Evolutionary conservation across 495 filamentous ascomycete genomes (phyloP).

Genomic region (Tuber melanosporum): DNA sequence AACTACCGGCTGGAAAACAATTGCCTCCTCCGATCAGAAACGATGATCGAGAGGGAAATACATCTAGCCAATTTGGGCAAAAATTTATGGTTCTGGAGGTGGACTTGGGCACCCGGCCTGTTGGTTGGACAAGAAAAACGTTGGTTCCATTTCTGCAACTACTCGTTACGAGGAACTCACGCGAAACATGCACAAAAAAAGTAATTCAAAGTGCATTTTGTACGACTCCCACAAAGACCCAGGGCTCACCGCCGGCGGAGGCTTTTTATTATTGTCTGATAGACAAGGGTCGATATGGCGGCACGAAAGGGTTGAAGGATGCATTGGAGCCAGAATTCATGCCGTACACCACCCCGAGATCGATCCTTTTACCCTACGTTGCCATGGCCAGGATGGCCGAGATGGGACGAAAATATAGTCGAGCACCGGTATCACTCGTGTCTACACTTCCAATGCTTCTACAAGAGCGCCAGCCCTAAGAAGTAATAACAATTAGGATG

Average conservation of each 20-base stretch:
- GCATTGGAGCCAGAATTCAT: neutral
- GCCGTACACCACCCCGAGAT: neutral
- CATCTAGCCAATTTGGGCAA: neutral
- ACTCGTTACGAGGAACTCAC: constrained; percentile 15
- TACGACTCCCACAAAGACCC: neutral
- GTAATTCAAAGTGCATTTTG: constrained; percentile 13
- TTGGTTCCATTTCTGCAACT: constrained; percentile 8
- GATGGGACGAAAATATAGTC: neutral
- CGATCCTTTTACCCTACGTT: neutral
- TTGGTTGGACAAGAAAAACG: constrained; percentile 22
- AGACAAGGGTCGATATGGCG: neutral
- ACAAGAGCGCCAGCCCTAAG: neutral
- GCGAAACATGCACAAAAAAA: constrained; percentile 24
- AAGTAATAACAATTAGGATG: neutral
- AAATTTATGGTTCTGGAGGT: constrained; percentile 4
- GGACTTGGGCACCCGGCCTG: constrained; percentile 10
- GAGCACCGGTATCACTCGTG: neutral
- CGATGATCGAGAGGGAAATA: neutral
- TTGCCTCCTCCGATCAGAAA: neutral
- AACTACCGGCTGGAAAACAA: neutral
- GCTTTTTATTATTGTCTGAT: neutral
- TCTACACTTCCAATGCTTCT: neutral
- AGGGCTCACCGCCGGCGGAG: neutral
- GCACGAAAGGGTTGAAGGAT: neutral
- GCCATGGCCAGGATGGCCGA: neutral